Evolutionary conservation across 345 rosid genomes (phyloP), one percentile per base, ranked within the genome.

Genomic region (Citrus sinensis): DNA sequence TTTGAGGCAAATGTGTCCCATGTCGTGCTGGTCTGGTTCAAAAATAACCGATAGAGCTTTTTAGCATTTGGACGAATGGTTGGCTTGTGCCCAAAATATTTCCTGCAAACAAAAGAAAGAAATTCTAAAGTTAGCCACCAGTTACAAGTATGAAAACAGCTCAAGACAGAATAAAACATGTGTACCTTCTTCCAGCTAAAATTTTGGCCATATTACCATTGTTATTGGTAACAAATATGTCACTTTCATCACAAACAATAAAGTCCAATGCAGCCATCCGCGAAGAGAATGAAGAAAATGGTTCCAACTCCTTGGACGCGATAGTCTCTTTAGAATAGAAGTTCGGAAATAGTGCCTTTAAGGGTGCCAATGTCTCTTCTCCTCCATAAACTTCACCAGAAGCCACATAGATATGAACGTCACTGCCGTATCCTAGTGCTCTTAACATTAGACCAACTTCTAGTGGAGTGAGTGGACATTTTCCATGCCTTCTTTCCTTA

Each of bases 231-330:
- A 94, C 98, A 74, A 96, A 94, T 3, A 96, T 98, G 80, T 92
- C 97, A 78, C 99, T 96, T 87, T 91, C 94, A 77, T 94, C 98
- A 65, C 98, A 96, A 70, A 94, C 99, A 51, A 90, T 86, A 76
- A 94, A 97, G 84, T 97, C 99, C 8, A 97, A 92, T 0, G 99
- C 99, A 85, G 99, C 99, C 99, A 97, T 97, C 58, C 99, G 85
- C 11, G 99, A 97, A 78, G 98, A 97, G 70, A 88, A 97, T 1
- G 92, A 85, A 77, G 97, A 79, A 79, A 97, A 97, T 24, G 88
- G 90, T 49, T 87, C 83, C 73, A 97, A 61, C 85, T 97, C 99
- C 79, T 92, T 90, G 71, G 88, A 87, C 65, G 98, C 92, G 62
- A 94, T 78, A 67, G 93, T 92, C 78, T 96, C 98, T 84, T 96